Base-by-base conservation (phyloP, 129 eudicot species). In the Centaurea solstitialis region DNA sequence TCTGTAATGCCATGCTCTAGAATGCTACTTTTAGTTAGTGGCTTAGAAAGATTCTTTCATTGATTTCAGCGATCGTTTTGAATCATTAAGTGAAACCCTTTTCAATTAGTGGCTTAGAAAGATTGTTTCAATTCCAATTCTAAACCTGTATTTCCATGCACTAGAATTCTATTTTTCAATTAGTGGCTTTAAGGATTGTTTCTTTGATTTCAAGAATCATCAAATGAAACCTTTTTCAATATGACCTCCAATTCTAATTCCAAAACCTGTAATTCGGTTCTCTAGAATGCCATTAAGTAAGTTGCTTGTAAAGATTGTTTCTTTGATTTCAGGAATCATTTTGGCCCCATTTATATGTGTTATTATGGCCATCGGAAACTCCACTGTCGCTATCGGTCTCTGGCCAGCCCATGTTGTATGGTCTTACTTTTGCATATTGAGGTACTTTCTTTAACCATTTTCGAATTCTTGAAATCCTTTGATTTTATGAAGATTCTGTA, bases 341-440 rank as follows among this genome's bases (percentile, higher is more conserved):
- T 79, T 94, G 62, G 89, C 90, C 84, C 99, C 97, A 68, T 70
- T 94, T 73, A 81, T 94, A 84, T 87, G 93, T 80, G 70, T 88
- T 68, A 83, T 94, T 21, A 81, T 94, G 90, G 80, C 88, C 7
- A 23, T 84, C 13, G 99, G 93, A 68, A 85, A 86, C 91, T 85
- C 90, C n/a, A 87, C 86, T 70, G 80, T 94, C 64, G 94, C 87
- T 70, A 77, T 94, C 75, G 93, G 94, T 69, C 97, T 94, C 74
- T 94, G 90, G 94, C 97, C 96, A 0, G 84, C 86, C 50, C 99
- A 94, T 86, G 74, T 77, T 62, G 85, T 90, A 2, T 89, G 89
- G 87, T 72, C 97, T 33, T 88, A 79, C 82, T 91, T 89, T 74
- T 87, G 90, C 85, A 68, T 89, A 40, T 69, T 89, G 59, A 87